Evolutionary conservation across 2,329 filamentous ascomycete species (phyloP), one percentile per base, ranked within the genome.

Genomic region (Venturiaceae sp.): DNA sequence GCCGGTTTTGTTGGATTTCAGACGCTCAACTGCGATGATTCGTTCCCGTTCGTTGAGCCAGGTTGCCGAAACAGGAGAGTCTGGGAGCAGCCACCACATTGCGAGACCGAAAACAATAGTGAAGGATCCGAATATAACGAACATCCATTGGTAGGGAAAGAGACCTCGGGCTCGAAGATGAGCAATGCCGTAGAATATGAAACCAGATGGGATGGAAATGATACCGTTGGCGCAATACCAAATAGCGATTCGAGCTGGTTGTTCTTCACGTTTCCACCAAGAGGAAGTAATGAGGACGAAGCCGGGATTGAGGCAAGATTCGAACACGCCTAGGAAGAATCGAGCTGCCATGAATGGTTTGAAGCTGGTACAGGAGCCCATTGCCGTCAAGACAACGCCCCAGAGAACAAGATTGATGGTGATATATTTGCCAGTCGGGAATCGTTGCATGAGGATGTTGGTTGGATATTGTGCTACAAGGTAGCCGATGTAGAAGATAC

Each of bases 141-240:
- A 85, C 21, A 79, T 80, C 80, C 80, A 83, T 26, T 71, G 67
- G 0, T 74, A 69, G 3, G 82, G 70, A 0, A 75, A 77, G 2
- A 56, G 34, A 21, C 19, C 30, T 37, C 37, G 37, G 21, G 34
- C 30, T 37, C 37, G 37, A 52, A 61, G 23, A 41, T 58, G 55
- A 41, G 53, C 39, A 53, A 61, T 33, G 57, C 46, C 54, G 28
- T 56, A 56, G 16, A 23, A 56, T 6, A 46, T 32, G 47, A 61
- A 19, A 32, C 53, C 55, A 41, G 50, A 23, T 21, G 56, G 36
- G 44, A 61, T 28, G 53, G 39, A 14, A 28, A 61, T 36, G 14
- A 46, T 39, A 23, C 54, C 54, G 26, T 56, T 56, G 3, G 14
- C 26, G 34, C 34, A 28, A 19, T 23, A 41, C 54, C 59, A 58